Evolutionary conservation across 148 eudicot genomes (phyloP).

Genomic region (Silene latifolia): DNA sequence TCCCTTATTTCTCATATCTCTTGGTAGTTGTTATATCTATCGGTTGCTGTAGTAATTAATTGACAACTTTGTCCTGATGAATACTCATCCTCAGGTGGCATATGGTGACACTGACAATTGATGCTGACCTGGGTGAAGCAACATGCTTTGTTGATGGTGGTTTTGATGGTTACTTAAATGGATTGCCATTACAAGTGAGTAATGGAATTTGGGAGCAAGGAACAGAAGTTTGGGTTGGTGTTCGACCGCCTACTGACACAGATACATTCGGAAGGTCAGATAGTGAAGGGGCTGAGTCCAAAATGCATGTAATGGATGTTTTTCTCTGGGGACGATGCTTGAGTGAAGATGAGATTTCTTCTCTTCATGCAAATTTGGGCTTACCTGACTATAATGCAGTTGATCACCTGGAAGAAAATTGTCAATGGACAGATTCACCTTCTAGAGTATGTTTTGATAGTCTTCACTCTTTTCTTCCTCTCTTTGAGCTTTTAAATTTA

Average conservation of each 20-base stretch:
- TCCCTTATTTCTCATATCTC: neutral
- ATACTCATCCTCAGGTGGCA: slow-evolving; percentile 76
- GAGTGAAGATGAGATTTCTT: slow-evolving; percentile 84
- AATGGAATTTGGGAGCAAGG: slow-evolving; percentile 89
- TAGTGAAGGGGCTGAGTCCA: slow-evolving; percentile 92
- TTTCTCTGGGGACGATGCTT: slow-evolving; percentile 99
- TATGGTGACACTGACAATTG: slow-evolving; percentile 81
- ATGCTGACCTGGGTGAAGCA: slow-evolving; percentile 94
- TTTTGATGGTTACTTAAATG: slow-evolving; percentile 81
- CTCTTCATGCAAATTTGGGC: slow-evolving; percentile 74
- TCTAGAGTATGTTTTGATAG: slow-evolving; percentile 57
- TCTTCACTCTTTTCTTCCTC: neutral
- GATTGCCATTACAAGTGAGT: slow-evolving; percentile 57
- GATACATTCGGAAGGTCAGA: slow-evolving; percentile 98
- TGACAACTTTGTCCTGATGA: slow-evolving; percentile 3
- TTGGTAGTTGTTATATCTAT: neutral
- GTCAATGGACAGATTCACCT: slow-evolving; percentile 96
- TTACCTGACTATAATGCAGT: slow-evolving; percentile 58
- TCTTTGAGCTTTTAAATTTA: neutral
- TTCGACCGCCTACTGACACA: slow-evolving; percentile 78
- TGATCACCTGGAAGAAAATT: slow-evolving; percentile 80
- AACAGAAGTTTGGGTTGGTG: slow-evolving; percentile 93
- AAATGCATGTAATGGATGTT: slow-evolving; percentile 97
- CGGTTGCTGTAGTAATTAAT: neutral
- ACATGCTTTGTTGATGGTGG: slow-evolving; percentile 93